These are phyloP conservation scores for Jasminum sambac DNA, from an alignment of 257 asterid genomes.

Conservation along the genomic window DNA sequence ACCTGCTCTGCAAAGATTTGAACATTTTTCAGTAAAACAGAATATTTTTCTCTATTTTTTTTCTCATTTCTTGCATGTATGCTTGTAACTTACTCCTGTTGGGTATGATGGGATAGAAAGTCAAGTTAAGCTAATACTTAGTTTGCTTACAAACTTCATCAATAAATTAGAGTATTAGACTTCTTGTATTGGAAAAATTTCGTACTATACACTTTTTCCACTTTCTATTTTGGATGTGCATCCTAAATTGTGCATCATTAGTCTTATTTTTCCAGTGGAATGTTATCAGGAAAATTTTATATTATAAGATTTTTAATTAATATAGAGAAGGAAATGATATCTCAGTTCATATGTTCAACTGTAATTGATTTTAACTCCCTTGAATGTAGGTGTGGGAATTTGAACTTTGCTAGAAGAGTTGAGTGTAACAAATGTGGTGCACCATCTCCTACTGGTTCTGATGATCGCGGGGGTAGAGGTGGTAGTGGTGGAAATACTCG, in stretches of 20 bases:
- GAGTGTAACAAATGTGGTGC: conserved; percentile 98
- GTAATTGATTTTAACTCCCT: conserved; percentile 44
- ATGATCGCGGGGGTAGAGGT: conserved; percentile 77
- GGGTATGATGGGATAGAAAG: neutral
- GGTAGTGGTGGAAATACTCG: conserved; percentile 52
- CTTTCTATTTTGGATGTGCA: neutral
- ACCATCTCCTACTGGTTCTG: conserved; percentile 81
- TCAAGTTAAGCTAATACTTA: neutral
- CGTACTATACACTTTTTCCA: neutral
- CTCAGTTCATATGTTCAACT: conserved; percentile 29
- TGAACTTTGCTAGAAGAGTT: conserved; percentile 97
- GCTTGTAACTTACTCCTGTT: neutral
- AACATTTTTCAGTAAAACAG: neutral
- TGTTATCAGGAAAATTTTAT: neutral
- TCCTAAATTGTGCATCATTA: neutral
- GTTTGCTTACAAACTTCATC: neutral
- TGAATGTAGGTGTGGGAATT: conserved; percentile 93
- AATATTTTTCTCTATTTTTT: no score
- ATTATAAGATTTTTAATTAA: conserved; percentile 3
- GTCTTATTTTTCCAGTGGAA: conserved; percentile 1
- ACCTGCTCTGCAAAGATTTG: conserved; percentile 1
- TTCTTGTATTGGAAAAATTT: neutral
- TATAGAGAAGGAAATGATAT: conserved; percentile 14
- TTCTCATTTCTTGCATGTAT: conserved; percentile 3
- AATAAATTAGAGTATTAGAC: neutral